phyloP scores from a whole-genome alignment of 2,329 filamentous ascomycete genomes.

The Diaporthe australafricana region DNA sequence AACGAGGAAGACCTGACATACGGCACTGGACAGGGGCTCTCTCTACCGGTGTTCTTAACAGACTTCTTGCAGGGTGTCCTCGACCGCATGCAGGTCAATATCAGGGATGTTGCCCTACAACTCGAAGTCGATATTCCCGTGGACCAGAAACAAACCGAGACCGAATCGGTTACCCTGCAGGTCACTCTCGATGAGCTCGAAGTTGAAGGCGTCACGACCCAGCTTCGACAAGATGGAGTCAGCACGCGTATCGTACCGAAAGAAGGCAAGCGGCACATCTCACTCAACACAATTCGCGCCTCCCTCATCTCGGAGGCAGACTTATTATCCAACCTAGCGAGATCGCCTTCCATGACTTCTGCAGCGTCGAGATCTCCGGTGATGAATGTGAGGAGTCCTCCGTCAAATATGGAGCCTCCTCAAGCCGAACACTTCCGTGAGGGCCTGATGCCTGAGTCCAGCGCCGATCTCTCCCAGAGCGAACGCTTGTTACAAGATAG shows the following conservation, averaged over 20 bases:
- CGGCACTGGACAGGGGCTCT: conserved; percentile 78
- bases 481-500: conserved; percentile 58
- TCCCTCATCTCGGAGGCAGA: conserved; percentile 76
- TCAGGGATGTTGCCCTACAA: conserved; percentile 74
- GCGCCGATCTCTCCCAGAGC: conserved; percentile 47
- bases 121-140: conserved; percentile 70
- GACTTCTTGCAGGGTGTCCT: conserved; percentile 80
- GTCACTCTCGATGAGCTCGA: conserved; percentile 73
- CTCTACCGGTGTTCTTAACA: conserved; percentile 76
- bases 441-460: conserved; percentile 47
- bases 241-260: conserved; percentile 58
- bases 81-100: conserved; percentile 75
- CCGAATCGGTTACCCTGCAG: conserved; percentile 72
- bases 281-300: conserved; percentile 72
- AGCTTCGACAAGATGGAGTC: conserved; percentile 45
- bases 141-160: conserved; percentile 57
- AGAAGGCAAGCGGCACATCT: conserved; percentile 74
- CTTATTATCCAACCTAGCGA: conserved; percentile 70
- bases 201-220: conserved; percentile 73
- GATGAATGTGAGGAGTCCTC: conserved; percentile 44
- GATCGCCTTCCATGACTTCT: conserved; percentile 69
- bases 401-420: conserved; percentile 41
- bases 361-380: conserved; percentile 59
- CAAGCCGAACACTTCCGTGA: conserved; percentile 39
- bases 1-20: conserved; percentile 70